Conservation (phyloP, 176 grass and related monocot genomes). For the Pontederia paniculata region DNA sequence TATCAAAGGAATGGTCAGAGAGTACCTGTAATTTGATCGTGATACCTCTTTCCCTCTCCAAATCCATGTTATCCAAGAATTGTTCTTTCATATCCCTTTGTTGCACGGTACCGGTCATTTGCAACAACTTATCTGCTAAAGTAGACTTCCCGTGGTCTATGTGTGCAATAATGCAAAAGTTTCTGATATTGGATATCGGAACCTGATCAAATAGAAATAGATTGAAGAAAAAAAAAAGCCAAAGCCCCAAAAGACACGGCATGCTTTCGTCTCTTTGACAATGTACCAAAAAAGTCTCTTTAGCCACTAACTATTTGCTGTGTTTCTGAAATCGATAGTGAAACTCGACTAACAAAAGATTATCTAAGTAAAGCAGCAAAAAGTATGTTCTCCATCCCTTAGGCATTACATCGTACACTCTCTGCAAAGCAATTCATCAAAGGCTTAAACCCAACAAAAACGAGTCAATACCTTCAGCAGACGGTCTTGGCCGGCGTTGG, state of each 20-base stretch:
- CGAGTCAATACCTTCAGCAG: conserved; percentile 46
- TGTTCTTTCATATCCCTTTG: conserved; percentile 97
- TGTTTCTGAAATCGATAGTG: background rate
- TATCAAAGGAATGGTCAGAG: background rate
- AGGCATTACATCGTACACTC: too few relatives aligned
- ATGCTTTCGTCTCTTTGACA: background rate
- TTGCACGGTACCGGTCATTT: conserved; percentile 76
- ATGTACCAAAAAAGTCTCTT: too few relatives aligned
- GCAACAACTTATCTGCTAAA: conserved; percentile 87
- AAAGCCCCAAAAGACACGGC: background rate
- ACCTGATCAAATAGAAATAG: conserved; percentile 33
- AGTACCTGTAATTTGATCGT: conserved; percentile 94
- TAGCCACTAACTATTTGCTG: too few relatives aligned
- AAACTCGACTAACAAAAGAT: background rate
- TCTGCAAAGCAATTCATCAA: too few relatives aligned
- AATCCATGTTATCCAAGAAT: conserved; percentile 96
- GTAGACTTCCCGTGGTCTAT: conserved; percentile 98
- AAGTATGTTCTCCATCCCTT: too few relatives aligned
- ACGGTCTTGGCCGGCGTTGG: conserved; percentile 51
- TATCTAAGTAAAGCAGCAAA: too few relatives aligned
- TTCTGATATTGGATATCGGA: conserved; percentile 93
- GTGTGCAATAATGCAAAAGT: conserved; percentile 90
- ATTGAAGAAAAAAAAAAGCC: background rate
- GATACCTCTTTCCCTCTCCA: conserved; percentile 96
- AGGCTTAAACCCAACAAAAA: too few relatives aligned